Percentiles rank a stretch among this genome's conserved stretches.
Evolutionary conservation across 257 asterid species (phyloP).

Genomic region (Solanum pimpinellifolium): DNA sequence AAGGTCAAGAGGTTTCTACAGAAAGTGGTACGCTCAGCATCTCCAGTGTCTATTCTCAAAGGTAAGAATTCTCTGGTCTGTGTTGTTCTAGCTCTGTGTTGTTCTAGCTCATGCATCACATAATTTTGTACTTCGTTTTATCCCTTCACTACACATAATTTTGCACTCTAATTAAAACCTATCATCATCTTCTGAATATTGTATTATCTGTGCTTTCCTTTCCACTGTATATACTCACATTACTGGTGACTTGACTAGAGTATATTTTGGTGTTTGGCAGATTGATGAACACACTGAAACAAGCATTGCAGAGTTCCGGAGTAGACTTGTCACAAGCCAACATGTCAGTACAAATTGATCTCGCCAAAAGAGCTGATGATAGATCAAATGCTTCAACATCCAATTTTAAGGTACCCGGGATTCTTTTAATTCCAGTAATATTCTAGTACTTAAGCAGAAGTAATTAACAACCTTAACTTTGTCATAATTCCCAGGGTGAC

Average conservation of each 20-base stretch:
- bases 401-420: constrained; percentile 38
- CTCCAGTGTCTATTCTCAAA: constrained; percentile 72
- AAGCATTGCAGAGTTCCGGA: constrained; percentile 80
- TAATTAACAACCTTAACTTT: neutral
- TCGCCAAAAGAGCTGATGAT: constrained; percentile 51
- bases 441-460: neutral
- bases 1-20: constrained; percentile 39
- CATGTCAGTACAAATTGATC: constrained; percentile 82
- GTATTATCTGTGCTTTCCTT: neutral
- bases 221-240: neutral
- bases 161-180: neutral
- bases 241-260: neutral
- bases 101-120: neutral
- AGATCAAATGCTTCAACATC: constrained; percentile 37
- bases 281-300: constrained; percentile 65
- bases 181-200: neutral
- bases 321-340: constrained; percentile 74
- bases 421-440: neutral
- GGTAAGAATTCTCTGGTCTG: constrained; percentile 29
- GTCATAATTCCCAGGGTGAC: constrained; percentile 21
- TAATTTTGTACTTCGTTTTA: neutral
- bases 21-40: constrained; percentile 75
- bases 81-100: neutral
- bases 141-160: neutral
- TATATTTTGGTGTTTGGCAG: constrained; percentile 23